phyloP scores from a whole-genome alignment of 2,329 filamentous ascomycete species.

The Colletotrichum higginsianum region DNA sequence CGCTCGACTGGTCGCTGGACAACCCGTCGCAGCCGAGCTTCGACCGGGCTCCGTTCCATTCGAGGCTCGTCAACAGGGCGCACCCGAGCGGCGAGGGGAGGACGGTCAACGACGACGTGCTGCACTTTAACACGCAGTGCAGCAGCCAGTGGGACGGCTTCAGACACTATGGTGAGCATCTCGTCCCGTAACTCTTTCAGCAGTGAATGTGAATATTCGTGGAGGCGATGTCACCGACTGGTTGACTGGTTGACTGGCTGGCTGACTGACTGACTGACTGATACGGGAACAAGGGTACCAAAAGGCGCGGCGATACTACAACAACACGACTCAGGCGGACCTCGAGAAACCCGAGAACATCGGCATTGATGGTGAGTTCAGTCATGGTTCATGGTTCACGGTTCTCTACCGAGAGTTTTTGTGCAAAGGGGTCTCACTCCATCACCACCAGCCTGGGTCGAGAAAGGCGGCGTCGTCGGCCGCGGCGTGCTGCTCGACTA shows the following conservation, averaged over 20 bases:
- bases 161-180: conserved; percentile 49
- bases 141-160: conserved; percentile 58
- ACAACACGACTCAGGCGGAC: conserved; percentile 58
- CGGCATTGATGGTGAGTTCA: conserved; percentile 55
- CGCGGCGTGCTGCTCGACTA: conserved; percentile 69
- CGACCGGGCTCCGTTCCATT: conserved; percentile 48
- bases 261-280: no score
- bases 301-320: conserved; percentile 53
- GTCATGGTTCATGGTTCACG: no score
- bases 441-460: conserved; percentile 29
- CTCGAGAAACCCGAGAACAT: conserved; percentile 54
- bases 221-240: not conserved
- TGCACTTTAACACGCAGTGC: conserved; percentile 55
- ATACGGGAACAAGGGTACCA: conserved; percentile 49
- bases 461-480: conserved; percentile 61
- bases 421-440: not conserved
- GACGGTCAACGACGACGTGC: conserved; percentile 52
- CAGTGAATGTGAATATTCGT: conserved; percentile 37
- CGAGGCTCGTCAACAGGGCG: conserved; percentile 58
- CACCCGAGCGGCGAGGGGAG: conserved; percentile 45
- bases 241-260: not conserved
- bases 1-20: conserved; percentile 53
- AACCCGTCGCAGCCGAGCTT: conserved; percentile 54
- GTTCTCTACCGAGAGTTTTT: no score
- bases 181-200: conserved; percentile 47